These are phyloP conservation scores for Metarhizium anisopliae DNA, from an alignment of 2,329 filamentous ascomycete genomes.

Conservation along the genomic window DNA sequence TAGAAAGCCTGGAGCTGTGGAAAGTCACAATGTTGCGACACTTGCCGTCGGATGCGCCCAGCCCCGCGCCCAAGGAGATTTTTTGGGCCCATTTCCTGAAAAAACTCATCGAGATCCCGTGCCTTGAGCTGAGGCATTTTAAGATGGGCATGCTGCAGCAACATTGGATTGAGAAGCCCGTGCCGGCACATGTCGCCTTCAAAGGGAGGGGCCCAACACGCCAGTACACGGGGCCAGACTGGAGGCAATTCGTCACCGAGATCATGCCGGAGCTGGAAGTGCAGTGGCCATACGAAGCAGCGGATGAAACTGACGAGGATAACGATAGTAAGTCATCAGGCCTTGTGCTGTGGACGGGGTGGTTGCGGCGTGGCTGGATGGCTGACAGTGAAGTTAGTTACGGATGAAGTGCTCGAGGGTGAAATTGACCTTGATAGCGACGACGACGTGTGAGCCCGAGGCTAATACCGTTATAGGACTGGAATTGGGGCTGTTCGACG, in stretches of 20 bases:
- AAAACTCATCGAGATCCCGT: constrained; percentile 19
- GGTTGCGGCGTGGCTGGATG: background rate
- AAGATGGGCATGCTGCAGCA: constrained; percentile 21
- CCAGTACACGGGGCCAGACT: constrained; percentile 12
- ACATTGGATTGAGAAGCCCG: constrained; percentile 10
- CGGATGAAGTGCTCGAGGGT: no score
- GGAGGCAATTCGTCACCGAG: constrained; percentile 13
- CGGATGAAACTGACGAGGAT: background rate
- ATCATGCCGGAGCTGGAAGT: constrained; percentile 12
- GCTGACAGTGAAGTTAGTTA: background rate
- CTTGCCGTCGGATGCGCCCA: constrained; percentile 3
- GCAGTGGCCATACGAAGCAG: no score
- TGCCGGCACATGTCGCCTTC: constrained; percentile 9
- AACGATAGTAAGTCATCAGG: background rate
- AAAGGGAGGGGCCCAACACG: background rate
- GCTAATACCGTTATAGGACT: no score
- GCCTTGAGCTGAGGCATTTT: constrained; percentile 25
- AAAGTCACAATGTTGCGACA: constrained; percentile 24
- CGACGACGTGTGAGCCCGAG: no score
- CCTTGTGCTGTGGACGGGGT: no score
- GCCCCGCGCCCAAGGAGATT: constrained; percentile 11
- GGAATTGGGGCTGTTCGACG: background rate
- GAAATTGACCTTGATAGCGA: no score
- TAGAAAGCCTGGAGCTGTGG: constrained; percentile 37
- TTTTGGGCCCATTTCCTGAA: constrained; percentile 32